Conservation (phyloP, 768 basidiomycete genomes). For the Kwoniella heveanensis region DNA sequence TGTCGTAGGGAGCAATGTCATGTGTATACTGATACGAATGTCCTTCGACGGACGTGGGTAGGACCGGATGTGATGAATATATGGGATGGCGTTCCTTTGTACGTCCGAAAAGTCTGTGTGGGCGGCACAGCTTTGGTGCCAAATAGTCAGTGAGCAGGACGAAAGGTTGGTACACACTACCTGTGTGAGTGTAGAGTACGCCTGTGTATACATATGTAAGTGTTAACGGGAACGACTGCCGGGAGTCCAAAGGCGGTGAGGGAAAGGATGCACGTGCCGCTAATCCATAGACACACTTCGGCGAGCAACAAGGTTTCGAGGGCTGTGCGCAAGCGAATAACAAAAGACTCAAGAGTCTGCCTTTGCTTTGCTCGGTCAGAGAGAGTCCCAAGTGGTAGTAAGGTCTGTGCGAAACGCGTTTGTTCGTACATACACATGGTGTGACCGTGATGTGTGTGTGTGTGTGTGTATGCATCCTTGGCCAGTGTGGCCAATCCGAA, state of each 20-base stretch:
- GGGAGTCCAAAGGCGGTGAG: too few species aligned
- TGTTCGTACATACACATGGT: background rate
- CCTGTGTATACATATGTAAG: background rate
- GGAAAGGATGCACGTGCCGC: background rate
- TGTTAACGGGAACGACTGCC: too few species aligned
- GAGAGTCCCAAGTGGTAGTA: background rate
- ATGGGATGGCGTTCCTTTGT: background rate
- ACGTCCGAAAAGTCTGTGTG: background rate
- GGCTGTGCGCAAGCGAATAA: slow-evolving; percentile 1
- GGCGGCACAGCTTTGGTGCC: background rate
- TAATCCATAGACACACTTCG: background rate
- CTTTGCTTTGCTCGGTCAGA: background rate
- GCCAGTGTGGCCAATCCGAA: too few species aligned
- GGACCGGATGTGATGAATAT: background rate
- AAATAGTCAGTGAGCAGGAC: background rate
- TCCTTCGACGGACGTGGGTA: background rate
- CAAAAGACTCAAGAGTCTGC: too few species aligned
- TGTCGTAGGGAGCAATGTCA: background rate
- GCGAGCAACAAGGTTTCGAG: background rate
- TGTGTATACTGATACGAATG: background rate
- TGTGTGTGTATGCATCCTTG: background rate
- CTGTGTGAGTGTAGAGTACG: background rate
- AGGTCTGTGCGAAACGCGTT: background rate
- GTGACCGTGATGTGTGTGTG: background rate
- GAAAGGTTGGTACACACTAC: background rate